Evolutionary conservation across 768 basidiomycete species (phyloP), one percentile per base, ranked within the genome.

Genomic region (Coprinopsis cinerea): DNA sequence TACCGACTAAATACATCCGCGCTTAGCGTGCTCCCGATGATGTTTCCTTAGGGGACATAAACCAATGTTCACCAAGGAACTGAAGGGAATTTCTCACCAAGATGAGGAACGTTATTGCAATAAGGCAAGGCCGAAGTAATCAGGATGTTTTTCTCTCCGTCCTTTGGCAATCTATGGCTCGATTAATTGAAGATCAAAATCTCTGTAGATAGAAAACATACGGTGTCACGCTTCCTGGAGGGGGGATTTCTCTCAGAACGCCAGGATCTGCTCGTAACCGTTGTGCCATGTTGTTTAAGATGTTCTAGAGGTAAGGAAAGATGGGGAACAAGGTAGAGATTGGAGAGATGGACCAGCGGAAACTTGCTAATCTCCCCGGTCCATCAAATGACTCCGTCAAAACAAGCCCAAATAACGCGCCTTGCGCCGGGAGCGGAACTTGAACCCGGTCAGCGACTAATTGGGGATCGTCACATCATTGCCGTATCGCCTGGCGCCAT

Each of bases 1-100:
- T 68, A 96, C 80, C 96, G 77, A 58, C 92, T 93, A 67, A 87
- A 98, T 27, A 98, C 94, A 64, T 98, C 96, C 1, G 96, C 96
- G 59, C 94, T 97, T 25, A 98, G 76, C 5, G 89, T 93, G 57
- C 95, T 98, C 52, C 95, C 94, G 57, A 94, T 94, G 61, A 92
- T 88, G 64, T 93, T 91, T 43, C 89, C 90, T 80, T n/a, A n/a
- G n/a, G n/a, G n/a, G n/a, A n/a, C n/a, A n/a, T n/a, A 28, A 32
- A 51, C 22, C 41, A 43, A 46, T 25, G 22, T 44, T 55, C 34
- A 53, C 47, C 44, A 13, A 44, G 42, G 42, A 42, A 37, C 26
- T 32, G 5, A 17, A 1, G 20, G 23, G 32, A 25, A 30, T n/a
- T 20, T 67, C 77, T 58, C 62, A 82, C 94, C 93, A 37, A 96